These are phyloP conservation scores for Aspergillus sp. DNA, from an alignment of 2,329 filamentous ascomycete genomes.

Conservation along the genomic window DNA sequence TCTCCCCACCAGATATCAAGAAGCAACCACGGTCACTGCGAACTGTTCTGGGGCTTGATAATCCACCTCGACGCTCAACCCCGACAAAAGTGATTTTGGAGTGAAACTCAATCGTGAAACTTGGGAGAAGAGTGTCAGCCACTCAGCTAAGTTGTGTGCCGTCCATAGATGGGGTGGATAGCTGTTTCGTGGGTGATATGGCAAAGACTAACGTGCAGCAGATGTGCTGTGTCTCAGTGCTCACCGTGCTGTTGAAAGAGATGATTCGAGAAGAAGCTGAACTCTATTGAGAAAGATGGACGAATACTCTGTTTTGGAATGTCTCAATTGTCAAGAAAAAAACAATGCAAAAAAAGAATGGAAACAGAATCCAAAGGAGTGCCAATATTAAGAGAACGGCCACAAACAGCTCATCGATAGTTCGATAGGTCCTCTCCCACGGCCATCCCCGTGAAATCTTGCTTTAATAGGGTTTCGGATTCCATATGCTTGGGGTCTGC, in stretches of 20 bases:
- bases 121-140: neutral
- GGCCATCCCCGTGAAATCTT: neutral
- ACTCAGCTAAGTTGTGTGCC: neutral
- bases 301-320: constrained; percentile 3
- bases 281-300: neutral
- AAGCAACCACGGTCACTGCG: neutral
- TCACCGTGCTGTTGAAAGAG: neutral
- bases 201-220: neutral
- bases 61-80: neutral
- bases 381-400: neutral
- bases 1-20: neutral
- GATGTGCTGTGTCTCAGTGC: constrained; percentile 12
- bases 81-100: neutral
- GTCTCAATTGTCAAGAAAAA: constrained; percentile 2
- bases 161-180: neutral
- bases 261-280: constrained; percentile 13
- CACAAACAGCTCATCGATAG: neutral
- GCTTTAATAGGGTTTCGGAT: constrained; percentile 9
- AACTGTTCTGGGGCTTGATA: neutral
- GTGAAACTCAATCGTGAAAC: neutral
- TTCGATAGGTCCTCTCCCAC: neutral
- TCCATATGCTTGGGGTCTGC: constrained; percentile 7
- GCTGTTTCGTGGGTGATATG: constrained; percentile 1
- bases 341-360: neutral
- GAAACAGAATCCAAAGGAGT: neutral